Evolutionary conservation across 495 filamentous ascomycete species (phyloP).

Genomic region (Elaphomyces granulatus): DNA sequence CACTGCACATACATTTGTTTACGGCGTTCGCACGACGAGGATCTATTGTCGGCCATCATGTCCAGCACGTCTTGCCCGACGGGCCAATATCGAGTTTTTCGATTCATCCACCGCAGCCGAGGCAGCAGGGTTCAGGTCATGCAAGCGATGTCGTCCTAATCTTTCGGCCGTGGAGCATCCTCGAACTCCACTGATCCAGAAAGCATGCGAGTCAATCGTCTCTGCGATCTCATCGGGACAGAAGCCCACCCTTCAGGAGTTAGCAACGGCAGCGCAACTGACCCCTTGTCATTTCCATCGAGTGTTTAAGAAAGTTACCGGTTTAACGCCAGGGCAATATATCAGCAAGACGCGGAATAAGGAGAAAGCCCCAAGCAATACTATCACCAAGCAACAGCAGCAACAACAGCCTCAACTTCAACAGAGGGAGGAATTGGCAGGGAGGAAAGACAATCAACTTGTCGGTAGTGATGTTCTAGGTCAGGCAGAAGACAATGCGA

Average conservation of each 20-base stretch:
- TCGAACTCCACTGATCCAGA: conserved; percentile 29
- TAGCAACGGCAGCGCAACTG: conserved; percentile 39
- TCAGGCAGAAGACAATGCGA: too few species aligned
- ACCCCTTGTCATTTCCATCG: conserved; percentile 51
- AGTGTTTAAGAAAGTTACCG: conserved; percentile 42
- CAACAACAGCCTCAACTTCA: not conserved
- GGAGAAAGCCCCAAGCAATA: not conserved
- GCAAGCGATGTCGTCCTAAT: conserved; percentile 50
- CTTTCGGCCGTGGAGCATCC: conserved; percentile 25
- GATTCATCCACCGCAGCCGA: conserved; percentile 39
- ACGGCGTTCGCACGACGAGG: conserved; percentile 45
- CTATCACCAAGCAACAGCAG: not conserved
- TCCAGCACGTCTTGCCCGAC: conserved; percentile 43
- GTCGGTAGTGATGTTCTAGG: too few species aligned
- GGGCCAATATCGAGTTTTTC: conserved; percentile 47
- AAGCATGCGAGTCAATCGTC: conserved; percentile 27
- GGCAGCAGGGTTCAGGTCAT: conserved; percentile 42
- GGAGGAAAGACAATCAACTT: too few species aligned
- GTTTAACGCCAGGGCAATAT: conserved; percentile 48
- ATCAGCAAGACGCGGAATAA: not conserved
- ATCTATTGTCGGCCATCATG: conserved; percentile 53
- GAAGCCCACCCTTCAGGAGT: conserved; percentile 31
- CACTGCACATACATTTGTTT: conserved; percentile 40
- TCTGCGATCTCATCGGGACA: conserved; percentile 14
- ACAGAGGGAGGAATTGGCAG: too few species aligned